Evolutionary conservation across 768 basidiomycete genomes (phyloP).

Genomic region (Rhizopogon vulgaris): DNA sequence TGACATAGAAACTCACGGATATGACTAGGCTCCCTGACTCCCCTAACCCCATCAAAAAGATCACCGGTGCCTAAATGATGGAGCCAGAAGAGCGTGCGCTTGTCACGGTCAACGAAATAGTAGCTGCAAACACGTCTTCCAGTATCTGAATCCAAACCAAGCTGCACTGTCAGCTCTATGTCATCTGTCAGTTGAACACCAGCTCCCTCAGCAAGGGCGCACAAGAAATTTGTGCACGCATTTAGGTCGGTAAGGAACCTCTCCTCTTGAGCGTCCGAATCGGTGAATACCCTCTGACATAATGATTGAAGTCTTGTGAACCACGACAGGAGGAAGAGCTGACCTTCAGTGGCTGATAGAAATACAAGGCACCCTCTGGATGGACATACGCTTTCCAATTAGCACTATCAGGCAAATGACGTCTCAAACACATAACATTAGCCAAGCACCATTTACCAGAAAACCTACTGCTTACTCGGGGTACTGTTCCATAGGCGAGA

Average conservation of each 20-base stretch:
- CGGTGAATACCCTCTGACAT: constrained; percentile 37
- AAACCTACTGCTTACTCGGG: not conserved
- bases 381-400: constrained; percentile 41
- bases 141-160: not conserved
- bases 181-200: not conserved
- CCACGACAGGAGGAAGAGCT: not conserved
- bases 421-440: not conserved
- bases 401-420: not conserved
- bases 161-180: not conserved
- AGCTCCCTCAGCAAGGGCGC: not conserved
- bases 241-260: not conserved
- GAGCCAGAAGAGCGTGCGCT: constrained; percentile 38
- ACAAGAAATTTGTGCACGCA: not conserved
- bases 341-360: constrained; percentile 37
- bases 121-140: constrained; percentile 21
- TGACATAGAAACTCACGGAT: not conserved
- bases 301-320: not conserved
- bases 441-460: not conserved
- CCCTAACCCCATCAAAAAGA: not conserved
- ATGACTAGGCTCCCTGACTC: not conserved
- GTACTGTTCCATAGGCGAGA: not conserved
- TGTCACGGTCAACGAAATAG: constrained; percentile 39
- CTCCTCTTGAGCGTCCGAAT: not conserved
- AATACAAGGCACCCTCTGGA: constrained; percentile 53
- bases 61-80: not conserved